phyloP scores from a whole-genome alignment of 2,329 filamentous ascomycete genomes.

The Penicillium capsulatum region DNA sequence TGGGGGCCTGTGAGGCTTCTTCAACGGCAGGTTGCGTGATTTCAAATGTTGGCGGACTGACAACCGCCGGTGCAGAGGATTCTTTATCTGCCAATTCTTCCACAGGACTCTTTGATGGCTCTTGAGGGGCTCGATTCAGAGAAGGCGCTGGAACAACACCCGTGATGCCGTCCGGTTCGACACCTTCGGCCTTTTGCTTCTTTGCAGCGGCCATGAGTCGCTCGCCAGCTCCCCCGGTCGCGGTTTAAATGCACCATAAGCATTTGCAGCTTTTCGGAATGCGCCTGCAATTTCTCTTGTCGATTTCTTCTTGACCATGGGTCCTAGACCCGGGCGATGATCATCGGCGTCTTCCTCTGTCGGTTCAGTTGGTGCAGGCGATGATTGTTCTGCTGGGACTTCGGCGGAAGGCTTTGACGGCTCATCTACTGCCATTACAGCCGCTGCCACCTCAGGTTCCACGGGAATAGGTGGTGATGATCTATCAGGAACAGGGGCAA shows the following conservation, averaged over 20 bases:
- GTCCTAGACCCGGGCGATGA: conserved; percentile 72
- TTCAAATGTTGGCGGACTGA: conserved; percentile 34
- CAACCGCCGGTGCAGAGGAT: conserved; percentile 18
- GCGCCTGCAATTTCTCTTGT: conserved; percentile 67
- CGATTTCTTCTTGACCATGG: conserved; percentile 83
- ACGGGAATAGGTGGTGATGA: conserved; percentile 11
- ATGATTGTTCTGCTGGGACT: conserved; percentile 8
- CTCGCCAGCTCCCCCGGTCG: conserved; percentile 82
- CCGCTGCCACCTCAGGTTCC: conserved; percentile 15
- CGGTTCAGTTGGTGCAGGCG: conserved; percentile 14
- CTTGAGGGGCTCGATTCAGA: conserved; percentile 38
- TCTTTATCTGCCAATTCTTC: conserved; percentile 32
- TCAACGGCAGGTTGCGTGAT: conserved; percentile 35
- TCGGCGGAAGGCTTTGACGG: conserved; percentile 3
- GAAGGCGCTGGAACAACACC: conserved; percentile 77
- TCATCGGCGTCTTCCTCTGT: conserved; percentile 49
- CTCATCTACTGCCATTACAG: conserved; percentile 12
- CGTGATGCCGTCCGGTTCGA: conserved; percentile 84
- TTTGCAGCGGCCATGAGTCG: conserved; percentile 59
- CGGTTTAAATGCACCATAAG: conserved; percentile 74
- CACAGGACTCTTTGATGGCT: conserved; percentile 32
- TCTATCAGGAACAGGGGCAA: conserved; percentile 11
- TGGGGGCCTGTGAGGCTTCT: conserved; percentile 25
- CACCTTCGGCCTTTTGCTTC: conserved; percentile 53
- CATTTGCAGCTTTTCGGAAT: conserved; percentile 75